Percentiles rank a stretch among this genome's conserved stretches.
These are phyloP conservation scores for Suhomyces terraborum DNA, from an alignment of 1,139 yeast genomes.

Conservation along the genomic window DNA sequence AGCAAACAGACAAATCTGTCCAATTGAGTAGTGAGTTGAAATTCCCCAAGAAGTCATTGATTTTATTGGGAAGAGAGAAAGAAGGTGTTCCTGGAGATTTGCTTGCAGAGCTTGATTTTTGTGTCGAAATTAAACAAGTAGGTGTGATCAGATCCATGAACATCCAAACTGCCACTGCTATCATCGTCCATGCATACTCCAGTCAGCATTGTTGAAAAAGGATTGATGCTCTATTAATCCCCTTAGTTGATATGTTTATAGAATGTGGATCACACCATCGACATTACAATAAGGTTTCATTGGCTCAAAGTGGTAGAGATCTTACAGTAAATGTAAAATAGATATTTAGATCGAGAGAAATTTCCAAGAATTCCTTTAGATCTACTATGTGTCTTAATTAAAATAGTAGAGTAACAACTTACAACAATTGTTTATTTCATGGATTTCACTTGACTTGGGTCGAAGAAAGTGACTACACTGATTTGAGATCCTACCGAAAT, in stretches of 20 bases:
- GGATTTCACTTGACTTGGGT: too few relatives aligned
- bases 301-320: too few relatives aligned
- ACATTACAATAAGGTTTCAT: too few relatives aligned
- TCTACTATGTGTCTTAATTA: too few relatives aligned
- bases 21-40: conserved; percentile 61
- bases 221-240: not conserved
- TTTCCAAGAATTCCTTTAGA: too few relatives aligned
- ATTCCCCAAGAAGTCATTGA: conserved; percentile 78
- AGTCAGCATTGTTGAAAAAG: conserved; percentile 66
- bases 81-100: conserved; percentile 91
- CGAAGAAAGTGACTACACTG: too few relatives aligned
- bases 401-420: too few relatives aligned
- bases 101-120: conserved; percentile 77
- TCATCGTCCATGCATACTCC: conserved; percentile 87
- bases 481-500: too few relatives aligned
- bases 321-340: not conserved
- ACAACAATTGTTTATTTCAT: too few relatives aligned
- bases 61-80: conserved; percentile 81
- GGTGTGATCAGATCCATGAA: conserved; percentile 95
- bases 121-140: conserved; percentile 88
- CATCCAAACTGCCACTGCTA: conserved; percentile 95
- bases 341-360: too few relatives aligned
- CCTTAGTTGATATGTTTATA: too few relatives aligned
- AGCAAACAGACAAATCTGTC: conserved; percentile 87
- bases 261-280: too few relatives aligned